phyloP scores from a whole-genome alignment of 257 asterid genomes.

The Linaria vulgaris region DNA sequence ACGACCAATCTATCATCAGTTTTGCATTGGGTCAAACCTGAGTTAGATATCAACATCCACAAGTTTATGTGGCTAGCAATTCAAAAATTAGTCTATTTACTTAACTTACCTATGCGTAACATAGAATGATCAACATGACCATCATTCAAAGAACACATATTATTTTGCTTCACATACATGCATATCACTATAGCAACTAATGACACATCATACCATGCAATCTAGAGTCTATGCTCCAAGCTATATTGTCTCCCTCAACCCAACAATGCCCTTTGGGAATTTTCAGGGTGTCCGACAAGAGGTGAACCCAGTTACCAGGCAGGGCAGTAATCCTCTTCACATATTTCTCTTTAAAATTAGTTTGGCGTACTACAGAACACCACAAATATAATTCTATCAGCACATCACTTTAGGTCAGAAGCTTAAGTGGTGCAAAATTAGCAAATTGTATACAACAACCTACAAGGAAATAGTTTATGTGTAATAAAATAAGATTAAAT shows the following conservation, averaged over 20 bases:
- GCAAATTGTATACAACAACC: background rate
- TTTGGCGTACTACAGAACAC: conserved; percentile 62
- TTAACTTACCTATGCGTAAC: no score
- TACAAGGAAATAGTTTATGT: background rate
- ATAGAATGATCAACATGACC: background rate
- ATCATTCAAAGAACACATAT: background rate
- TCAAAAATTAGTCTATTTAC: no score
- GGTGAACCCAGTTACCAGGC: conserved; percentile 78
- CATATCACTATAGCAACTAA: conserved; percentile 3
- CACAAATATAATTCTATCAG: conserved; percentile 15
- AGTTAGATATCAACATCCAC: conserved; percentile 7
- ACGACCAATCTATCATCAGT: background rate
- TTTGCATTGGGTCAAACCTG: conserved; percentile 11
- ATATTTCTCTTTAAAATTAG: conserved; percentile 53
- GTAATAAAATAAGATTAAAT: background rate
- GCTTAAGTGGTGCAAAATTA: background rate
- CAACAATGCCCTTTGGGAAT: conserved; percentile 94
- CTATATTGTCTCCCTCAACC: conserved; percentile 88
- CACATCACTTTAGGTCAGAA: conserved; percentile 6
- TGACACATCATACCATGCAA: conserved; percentile 72
- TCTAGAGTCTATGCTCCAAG: conserved; percentile 75
- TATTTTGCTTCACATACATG: background rate
- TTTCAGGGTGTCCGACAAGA: conserved; percentile 51
- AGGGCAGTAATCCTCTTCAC: conserved; percentile 77
- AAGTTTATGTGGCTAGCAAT: conserved; percentile 7